These are phyloP conservation scores for Trichoderma sp. DNA, from an alignment of 2,329 filamentous ascomycete genomes.

Conservation along the genomic window DNA sequence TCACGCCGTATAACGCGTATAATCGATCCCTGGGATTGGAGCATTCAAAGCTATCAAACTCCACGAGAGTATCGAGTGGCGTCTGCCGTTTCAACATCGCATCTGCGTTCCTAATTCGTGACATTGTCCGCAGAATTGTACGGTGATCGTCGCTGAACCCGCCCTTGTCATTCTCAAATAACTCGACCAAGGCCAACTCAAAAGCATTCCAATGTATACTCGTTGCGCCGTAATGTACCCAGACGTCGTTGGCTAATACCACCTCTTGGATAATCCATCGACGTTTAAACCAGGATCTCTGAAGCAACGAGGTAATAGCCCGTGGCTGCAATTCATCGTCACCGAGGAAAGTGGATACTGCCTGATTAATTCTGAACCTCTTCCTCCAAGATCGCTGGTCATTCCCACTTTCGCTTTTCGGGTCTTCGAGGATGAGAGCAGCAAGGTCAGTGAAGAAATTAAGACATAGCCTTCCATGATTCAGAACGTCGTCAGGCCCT, in stretches of 20 bases:
- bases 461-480: background rate
- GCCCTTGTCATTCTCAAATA: background rate
- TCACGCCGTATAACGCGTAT: background rate
- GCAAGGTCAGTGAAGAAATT: background rate
- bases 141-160: background rate
- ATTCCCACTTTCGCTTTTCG: background rate
- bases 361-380: background rate
- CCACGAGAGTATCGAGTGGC: background rate
- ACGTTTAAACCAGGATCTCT: background rate
- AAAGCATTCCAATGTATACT: background rate
- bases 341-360: background rate
- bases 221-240: background rate
- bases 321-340: background rate
- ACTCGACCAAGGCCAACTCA: background rate
- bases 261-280: slow-evolving; percentile 2
- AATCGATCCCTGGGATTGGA: background rate
- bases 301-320: background rate
- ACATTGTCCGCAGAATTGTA: background rate
- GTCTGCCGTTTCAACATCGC: background rate
- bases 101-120: background rate
- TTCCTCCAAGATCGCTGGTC: background rate
- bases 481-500: background rate
- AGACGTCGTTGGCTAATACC: background rate
- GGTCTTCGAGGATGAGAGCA: background rate
- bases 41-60: slow-evolving; percentile 5